Evolutionary conservation across 2,329 filamentous ascomycete genomes (phyloP).

Genomic region (Xylariales sp.): DNA sequence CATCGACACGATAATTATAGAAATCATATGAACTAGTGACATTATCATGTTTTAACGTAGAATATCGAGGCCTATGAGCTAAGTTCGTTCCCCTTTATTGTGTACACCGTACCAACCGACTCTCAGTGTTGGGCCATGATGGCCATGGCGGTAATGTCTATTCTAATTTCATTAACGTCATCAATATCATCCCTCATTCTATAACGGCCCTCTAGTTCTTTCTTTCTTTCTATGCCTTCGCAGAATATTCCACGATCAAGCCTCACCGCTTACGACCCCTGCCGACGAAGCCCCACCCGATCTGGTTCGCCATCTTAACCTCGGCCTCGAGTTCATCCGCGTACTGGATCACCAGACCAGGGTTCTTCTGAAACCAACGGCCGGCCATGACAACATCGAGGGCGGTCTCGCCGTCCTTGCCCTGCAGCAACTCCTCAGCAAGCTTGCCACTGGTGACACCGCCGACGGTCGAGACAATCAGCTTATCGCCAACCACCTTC

Average conservation of each 20-base stretch:
- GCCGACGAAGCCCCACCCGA: conserved; percentile 23
- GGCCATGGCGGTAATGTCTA: too few species aligned
- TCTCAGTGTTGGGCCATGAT: too few species aligned
- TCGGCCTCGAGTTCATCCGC: conserved; percentile 18
- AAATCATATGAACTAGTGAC: too few species aligned
- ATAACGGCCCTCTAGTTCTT: too few species aligned
- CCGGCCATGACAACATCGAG: conserved; percentile 64
- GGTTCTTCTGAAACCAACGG: conserved; percentile 69
- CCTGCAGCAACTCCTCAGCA: conserved; percentile 60
- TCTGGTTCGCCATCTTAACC: conserved; percentile 27
- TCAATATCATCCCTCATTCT: too few species aligned
- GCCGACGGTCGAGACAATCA: conserved; percentile 66
- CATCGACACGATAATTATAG: too few species aligned
- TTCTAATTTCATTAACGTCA: too few species aligned
- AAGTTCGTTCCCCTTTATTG: too few species aligned
- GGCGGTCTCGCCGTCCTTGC: conserved; percentile 39
- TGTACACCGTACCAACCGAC: too few species aligned
- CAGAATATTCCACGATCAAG: neutral
- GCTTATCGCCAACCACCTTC: conserved; percentile 70
- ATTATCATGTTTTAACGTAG: too few species aligned
- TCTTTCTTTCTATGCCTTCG: neutral
- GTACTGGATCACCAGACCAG: conserved; percentile 58
- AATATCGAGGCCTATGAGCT: conserved; percentile 2
- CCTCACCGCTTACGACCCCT: conserved; percentile 7
- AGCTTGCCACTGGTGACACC: conserved; percentile 58